Evolutionary conservation across 2,329 filamentous ascomycete species (phyloP).

Genomic region (Trichoderma afroharzianum): DNA sequence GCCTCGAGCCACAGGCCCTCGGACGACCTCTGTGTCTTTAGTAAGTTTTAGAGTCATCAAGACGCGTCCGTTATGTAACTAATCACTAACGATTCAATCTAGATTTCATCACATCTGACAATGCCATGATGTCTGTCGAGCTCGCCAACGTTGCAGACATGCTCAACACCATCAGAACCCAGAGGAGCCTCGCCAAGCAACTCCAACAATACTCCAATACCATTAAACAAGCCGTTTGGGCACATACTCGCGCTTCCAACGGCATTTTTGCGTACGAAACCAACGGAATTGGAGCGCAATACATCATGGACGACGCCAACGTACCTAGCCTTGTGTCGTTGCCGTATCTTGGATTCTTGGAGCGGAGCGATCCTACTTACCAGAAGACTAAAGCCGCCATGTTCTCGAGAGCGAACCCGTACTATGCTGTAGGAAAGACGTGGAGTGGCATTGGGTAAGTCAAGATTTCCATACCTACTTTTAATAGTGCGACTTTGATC

Average conservation of each 20-base stretch:
- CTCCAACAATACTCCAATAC: conserved; percentile 46
- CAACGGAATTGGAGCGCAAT: conserved; percentile 62
- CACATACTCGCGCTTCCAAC: conserved; percentile 45
- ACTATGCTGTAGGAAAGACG: conserved; percentile 46
- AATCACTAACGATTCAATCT: conserved; percentile 19
- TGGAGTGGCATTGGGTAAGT: conserved; percentile 29
- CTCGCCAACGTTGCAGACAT: conserved; percentile 58
- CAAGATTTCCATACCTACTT: not conserved
- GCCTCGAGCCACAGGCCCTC: conserved; percentile 78
- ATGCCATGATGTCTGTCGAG: conserved; percentile 40
- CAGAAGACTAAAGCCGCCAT: conserved; percentile 78
- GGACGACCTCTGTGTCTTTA: conserved; percentile 75
- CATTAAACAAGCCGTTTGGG: conserved; percentile 61
- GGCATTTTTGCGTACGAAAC: conserved; percentile 75
- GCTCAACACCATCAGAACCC: conserved; percentile 65
- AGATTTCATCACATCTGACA: conserved; percentile 44
- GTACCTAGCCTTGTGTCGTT: conserved; percentile 64
- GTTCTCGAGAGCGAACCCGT: conserved; percentile 72
- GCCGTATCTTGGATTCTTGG: conserved; percentile 60
- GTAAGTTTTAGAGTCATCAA: conserved; percentile 14
- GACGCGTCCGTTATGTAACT: too few relatives aligned
- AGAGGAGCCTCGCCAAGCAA: conserved; percentile 60
- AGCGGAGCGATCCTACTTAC: conserved; percentile 61
- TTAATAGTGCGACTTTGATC: not conserved
- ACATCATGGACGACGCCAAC: conserved; percentile 59